Conservation (phyloP, 2,329 filamentous ascomycete species). For the Colletotrichum nymphaeae region DNA sequence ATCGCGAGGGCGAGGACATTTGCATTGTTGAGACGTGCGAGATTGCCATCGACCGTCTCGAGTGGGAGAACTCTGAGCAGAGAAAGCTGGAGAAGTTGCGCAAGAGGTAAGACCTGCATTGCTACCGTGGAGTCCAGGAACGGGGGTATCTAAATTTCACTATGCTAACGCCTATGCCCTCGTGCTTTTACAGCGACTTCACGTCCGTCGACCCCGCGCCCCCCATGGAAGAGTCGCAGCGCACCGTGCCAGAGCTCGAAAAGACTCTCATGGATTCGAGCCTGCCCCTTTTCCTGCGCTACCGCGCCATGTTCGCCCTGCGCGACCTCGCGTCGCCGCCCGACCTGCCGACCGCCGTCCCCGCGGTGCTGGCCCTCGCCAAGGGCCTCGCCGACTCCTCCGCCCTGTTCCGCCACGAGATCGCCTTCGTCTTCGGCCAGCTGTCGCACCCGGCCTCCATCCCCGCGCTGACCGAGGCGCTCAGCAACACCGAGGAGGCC, state of each 20-base stretch:
- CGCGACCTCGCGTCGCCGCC: conserved; percentile 95
- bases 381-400: conserved; percentile 87
- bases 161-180: conserved; percentile 28
- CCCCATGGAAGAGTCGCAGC: conserved; percentile 78
- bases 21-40: conserved; percentile 97
- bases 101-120: conserved; percentile 71
- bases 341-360: conserved; percentile 86
- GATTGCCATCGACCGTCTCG: conserved; percentile 92
- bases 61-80: conserved; percentile 87
- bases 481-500: conserved; percentile 83
- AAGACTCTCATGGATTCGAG: conserved; percentile 81
- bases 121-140: background rate
- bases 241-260: conserved; percentile 80
- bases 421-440: conserved; percentile 98
- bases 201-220: conserved; percentile 95
- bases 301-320: conserved; percentile 97
- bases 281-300: conserved; percentile 88
- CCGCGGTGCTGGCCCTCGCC: conserved; percentile 88
- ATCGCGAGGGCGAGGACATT: conserved; percentile 79
- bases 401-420: conserved; percentile 95
- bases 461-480: conserved; percentile 81
- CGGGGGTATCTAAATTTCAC: conserved; percentile 13
- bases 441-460: conserved; percentile 97
- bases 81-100: conserved; percentile 81
- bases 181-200: conserved; percentile 79